These are phyloP conservation scores for Calonectria crousiana DNA, from an alignment of 2,329 filamentous ascomycete genomes.

Conservation along the genomic window DNA sequence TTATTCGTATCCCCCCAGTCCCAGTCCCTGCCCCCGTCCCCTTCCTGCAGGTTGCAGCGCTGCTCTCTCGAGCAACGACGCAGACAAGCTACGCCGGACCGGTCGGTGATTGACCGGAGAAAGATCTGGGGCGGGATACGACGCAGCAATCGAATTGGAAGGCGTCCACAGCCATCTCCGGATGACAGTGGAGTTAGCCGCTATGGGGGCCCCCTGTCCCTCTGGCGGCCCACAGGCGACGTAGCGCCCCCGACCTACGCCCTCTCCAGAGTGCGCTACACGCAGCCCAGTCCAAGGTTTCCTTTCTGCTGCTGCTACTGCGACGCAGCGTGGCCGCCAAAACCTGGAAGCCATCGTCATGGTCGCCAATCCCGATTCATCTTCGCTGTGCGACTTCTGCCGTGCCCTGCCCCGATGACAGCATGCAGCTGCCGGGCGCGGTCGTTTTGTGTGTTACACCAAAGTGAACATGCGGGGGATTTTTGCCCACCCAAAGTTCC, in stretches of 20 bases:
- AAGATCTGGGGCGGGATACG: conserved; percentile 12
- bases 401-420: background rate
- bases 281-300: background rate
- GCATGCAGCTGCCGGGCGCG: background rate
- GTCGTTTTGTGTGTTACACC: background rate
- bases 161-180: conserved; percentile 7
- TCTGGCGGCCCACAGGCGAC: background rate
- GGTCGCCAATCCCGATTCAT: background rate
- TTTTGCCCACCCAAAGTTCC: background rate
- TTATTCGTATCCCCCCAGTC: conserved; percentile 1
- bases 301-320: background rate
- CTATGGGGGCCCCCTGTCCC: conserved; percentile 4
- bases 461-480: conserved; percentile 5
- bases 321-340: background rate
- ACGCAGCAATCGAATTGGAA: conserved; percentile 1
- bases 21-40: background rate
- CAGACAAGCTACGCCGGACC: background rate
- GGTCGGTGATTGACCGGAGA: conserved; percentile 11
- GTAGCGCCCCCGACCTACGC: background rate
- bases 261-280: background rate
- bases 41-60: background rate
- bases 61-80: background rate
- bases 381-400: background rate
- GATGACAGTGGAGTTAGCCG: conserved; percentile 17
- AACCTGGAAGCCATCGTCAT: background rate